Base-by-base conservation (phyloP, 495 filamentous ascomycete species). In the Penicillium egyptiacum region DNA sequence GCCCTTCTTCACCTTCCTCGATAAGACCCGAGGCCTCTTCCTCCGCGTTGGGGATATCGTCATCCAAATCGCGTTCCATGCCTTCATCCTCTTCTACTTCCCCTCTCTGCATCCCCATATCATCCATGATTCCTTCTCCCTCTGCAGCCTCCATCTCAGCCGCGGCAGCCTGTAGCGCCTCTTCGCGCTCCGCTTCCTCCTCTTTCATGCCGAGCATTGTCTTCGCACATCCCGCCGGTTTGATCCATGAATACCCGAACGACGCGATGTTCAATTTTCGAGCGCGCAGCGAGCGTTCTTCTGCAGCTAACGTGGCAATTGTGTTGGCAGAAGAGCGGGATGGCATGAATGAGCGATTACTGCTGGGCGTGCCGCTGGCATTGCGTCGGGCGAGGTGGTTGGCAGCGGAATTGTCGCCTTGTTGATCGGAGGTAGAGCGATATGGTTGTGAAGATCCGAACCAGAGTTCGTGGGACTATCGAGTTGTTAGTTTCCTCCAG, bases 161-260 rank as follows among this genome's bases (percentile, higher is more conserved):
- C 16, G 81, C 75, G 54, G 88, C 68, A 0, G 84, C 86, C 50
- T 86, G 85, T 46, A 87, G 79, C n/a, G 89, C 85, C 68, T 95
- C 90, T 62, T 89, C 86, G 39, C 85, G 79, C 75, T 95, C 90
- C 19, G 87, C 83, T 25, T 85, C 79, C 77, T 93, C 90, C 65
- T 92, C 90, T 55, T 83, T 84, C 69, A 89, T 77, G 53, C 88
- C 87, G 58, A 88, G 82, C 61, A 91, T 79, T 10, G 90, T 91
- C 75, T 92, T 93, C 20, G 79, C 56, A 39, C 91, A 79, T 9
- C 90, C 90, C 0, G 87, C 87, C 10, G 90, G 90, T 50, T 82
- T 84, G 60, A 95, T 85, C 90, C 90, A 95, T 26, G 81, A 82
- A 61, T 77, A 82, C 50, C 90, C 90, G 62, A 90, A 90, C 56